Conservation (phyloP, 2,329 filamentous ascomycete genomes). For the Colletotrichum chrysophilum region DNA sequence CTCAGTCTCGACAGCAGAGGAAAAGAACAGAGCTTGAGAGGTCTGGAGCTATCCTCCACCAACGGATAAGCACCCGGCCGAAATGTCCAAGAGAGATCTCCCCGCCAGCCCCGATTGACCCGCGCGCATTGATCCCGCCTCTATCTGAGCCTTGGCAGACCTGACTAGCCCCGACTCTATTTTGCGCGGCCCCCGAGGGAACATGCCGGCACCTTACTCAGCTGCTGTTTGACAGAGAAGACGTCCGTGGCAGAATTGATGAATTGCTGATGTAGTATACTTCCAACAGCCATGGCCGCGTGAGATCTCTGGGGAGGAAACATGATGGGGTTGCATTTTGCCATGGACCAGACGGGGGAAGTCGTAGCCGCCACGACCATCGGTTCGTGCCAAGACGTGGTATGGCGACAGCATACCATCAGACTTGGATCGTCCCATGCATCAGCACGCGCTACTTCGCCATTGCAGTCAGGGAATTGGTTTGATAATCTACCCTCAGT, state of each 20-base stretch:
- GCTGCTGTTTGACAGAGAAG: background rate
- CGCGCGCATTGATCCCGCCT: background rate
- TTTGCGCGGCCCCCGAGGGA: background rate
- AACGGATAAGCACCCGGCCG: background rate
- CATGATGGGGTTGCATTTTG: background rate
- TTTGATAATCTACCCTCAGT: background rate
- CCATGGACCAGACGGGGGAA: background rate
- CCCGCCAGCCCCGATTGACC: background rate
- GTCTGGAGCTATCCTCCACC: no score
- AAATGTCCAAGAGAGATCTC: background rate
- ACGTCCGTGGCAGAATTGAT: background rate
- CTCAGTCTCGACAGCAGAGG: background rate
- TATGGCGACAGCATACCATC: background rate
- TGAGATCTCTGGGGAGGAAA: background rate
- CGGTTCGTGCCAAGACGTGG: conserved; percentile 3
- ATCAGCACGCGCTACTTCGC: background rate
- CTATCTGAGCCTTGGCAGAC: background rate
- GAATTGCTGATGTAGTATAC: background rate
- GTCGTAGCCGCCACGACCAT: background rate
- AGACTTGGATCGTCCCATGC: background rate
- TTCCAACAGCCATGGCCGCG: background rate
- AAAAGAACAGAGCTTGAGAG: no score
- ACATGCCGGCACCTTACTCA: conserved; percentile 1
- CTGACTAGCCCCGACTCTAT: background rate
- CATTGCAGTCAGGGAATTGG: background rate